These are phyloP conservation scores for Cyberlindnera suaveolens DNA, from an alignment of 805 yeast genomes.

Conservation along the genomic window DNA sequence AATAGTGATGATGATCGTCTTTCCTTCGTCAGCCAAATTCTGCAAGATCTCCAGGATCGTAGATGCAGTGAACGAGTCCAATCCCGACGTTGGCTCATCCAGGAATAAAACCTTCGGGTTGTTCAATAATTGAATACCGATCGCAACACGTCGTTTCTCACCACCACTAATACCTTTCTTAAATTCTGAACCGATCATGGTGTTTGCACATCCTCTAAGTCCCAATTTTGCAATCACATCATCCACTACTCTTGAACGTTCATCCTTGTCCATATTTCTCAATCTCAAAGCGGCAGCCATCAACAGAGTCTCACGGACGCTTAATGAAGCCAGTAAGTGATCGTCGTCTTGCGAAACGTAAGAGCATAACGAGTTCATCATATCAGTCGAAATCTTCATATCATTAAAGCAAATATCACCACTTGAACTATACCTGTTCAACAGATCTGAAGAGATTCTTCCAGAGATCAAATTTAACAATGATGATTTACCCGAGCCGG, in stretches of 20 bases:
- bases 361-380: constrained; percentile 50
- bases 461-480: constrained; percentile 58
- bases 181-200: constrained; percentile 56
- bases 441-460: constrained; percentile 36
- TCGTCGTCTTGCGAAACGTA: constrained; percentile 83
- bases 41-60: constrained; percentile 60
- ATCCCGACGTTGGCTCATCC: constrained; percentile 89
- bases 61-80: constrained; percentile 75
- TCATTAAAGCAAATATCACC: constrained; percentile 45
- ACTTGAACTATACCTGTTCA: constrained; percentile 22
- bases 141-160: constrained; percentile 78
- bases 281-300: constrained; percentile 68
- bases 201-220: constrained; percentile 72
- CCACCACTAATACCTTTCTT: constrained; percentile 73
- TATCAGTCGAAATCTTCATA: constrained; percentile 27
- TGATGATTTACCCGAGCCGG: constrained; percentile 75
- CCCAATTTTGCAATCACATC: constrained; percentile 58
- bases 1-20: constrained; percentile 70
- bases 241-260: constrained; percentile 44
- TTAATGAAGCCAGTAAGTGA: constrained; percentile 60
- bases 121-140: constrained; percentile 71
- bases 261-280: constrained; percentile 34
- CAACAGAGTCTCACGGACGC: constrained; percentile 71
- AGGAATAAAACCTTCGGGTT: constrained; percentile 67
- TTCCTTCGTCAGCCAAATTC: constrained; percentile 51